Base-by-base conservation (phyloP, 2,329 filamentous ascomycete genomes). In the Knufia petricola region DNA sequence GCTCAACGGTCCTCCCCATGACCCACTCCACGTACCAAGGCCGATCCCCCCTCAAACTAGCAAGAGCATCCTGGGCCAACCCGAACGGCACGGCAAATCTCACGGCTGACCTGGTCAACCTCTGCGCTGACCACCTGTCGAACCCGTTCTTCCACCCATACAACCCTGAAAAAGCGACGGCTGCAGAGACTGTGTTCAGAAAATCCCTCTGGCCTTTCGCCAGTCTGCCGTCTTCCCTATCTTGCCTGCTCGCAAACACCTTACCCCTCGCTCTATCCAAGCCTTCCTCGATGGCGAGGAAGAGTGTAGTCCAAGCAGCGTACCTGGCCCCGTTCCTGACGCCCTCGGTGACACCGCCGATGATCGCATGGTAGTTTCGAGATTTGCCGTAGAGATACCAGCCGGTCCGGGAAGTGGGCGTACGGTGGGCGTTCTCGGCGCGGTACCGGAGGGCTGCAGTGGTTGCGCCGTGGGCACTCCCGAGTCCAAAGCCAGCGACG, bases 331-430 rank as follows among this genome's bases (percentile, higher is more conserved):
- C 88, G 75, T 92, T 86, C 56, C 77, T 81, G 43, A 87, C 59
- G 0, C 87, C 92, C 60, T 94, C 87, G 46, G 79, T 79, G 15
- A 94, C 70, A 0, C 85, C 90, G 4, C 84, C 85, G 19, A 84
- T 76, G 59, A 86, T 82, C 45, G 84, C 77, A 60, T 87, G 81
- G 70, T 98, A 96, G 67, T 95, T 96, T 68, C 96, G 96, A 63
- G 81, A 87, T 69, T 95, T 95, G 72, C 96, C 90, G 67, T 98
- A 98, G n/a, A 96, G 78, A 64, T 90, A 98, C 92, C 92, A 98
- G 15, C 88, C 90, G 1, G 82, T 79, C 21, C 86, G 82, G 1
- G 82, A 82, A 2, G 79, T 81, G 17, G 92, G 92, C 53, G 95
- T 80, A 56, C 90, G 85, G 72, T 98, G 92, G 1, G 92, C 88